Base-by-base conservation (phyloP, 768 basidiomycete genomes). In the Pisolithus sp. region DNA sequence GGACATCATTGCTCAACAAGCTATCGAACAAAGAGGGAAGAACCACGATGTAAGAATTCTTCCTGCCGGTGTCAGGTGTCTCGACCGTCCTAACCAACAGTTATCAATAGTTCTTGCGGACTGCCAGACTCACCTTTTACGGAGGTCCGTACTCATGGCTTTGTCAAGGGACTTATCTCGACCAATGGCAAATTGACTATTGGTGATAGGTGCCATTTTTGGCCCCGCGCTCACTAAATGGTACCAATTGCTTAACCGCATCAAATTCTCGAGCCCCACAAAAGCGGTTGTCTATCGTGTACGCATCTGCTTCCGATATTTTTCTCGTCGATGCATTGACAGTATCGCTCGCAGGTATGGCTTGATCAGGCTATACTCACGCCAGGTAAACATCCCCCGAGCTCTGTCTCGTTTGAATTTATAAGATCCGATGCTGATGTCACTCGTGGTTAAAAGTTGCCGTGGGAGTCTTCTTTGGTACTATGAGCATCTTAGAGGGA, bases 1-100 rank as follows among this genome's bases (percentile, higher is more conserved):
- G 20, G 90, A 92, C 62, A 59, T 93, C 1, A 77, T 94, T 40
- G 93, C 93, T 0, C 93, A 96, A 68, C 93, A 95, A 67, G 78
- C 71, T 1, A 78, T 94, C 18, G 93, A 94, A 62, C 74, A 73
- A 60, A 79, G 73, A 57, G 89, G 90, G 6, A 72, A 62, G 49
- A 66, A 83, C 2, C 92, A 95, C 62, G 92, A 96, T 57, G 87
- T 89, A 56, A 57, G 82, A 74, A 28, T 51, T 21, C 34, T 2
- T 17, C 3, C 2, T 15, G 18, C 34, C 34, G 18, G 0, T 4
- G 15, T 53, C 7, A 21, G 28, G 1, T 28, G 12, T 15, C 5
- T 34, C 34, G 12, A 34, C 13, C 13, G 34, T 13, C 5, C 34
- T 34, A 34, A 34, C 34, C 13, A 34, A 34, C 34, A 13, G 5